Base-by-base conservation (phyloP, 2,329 filamentous ascomycete species). In the Atkinsonella texensis region DNA sequence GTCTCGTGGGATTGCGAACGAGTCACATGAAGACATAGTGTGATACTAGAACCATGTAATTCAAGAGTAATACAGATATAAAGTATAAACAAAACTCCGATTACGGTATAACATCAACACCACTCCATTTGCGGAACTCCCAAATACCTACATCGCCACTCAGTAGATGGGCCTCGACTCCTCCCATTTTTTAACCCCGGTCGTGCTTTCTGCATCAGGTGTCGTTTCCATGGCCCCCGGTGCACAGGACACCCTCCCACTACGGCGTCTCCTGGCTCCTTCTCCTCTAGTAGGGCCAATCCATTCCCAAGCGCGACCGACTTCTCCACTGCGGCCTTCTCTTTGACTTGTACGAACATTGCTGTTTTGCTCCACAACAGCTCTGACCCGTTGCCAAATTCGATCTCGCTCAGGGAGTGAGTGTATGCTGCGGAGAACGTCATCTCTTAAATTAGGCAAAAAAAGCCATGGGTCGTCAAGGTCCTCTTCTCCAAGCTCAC, bases 351-450 rank as follows among this genome's bases (percentile, higher is more conserved):
- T 87, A 42, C 93, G 79, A 15, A 98, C 85, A 62, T 98, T 98
- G 54, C 87, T 86, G 66, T 98, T 98, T 67, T 84, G 83, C 68
- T 98, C 93, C 1, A 98, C 90, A 49, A 97, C 85, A 49, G 75
- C 80, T 58, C 82, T 79, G 18, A 98, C 93, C 48, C 81, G 81
- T 56, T 82, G 77, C 93, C 94, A 98, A 48, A 98, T 74, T 52
- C 81, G 79, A 63, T 93, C 85, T 39, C 93, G 78, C 59, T 89
- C 80, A 9, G 76, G 75, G 18, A 90, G 76, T 3, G 80, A 84
- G 65, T 96, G 88, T 55, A 95, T 83, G 31, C 85, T 80, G 18
- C 91, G 77, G 40, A 98, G 74, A 3, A 98, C 84, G 62, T 97
- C 91, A 62, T 98, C 93, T 54, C 93, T 78, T 50, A 98, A 72